Percentiles rank a stretch among this genome's conserved stretches.
Conservation (phyloP, 306 rosid species). For the Fragaria iinumae region DNA sequence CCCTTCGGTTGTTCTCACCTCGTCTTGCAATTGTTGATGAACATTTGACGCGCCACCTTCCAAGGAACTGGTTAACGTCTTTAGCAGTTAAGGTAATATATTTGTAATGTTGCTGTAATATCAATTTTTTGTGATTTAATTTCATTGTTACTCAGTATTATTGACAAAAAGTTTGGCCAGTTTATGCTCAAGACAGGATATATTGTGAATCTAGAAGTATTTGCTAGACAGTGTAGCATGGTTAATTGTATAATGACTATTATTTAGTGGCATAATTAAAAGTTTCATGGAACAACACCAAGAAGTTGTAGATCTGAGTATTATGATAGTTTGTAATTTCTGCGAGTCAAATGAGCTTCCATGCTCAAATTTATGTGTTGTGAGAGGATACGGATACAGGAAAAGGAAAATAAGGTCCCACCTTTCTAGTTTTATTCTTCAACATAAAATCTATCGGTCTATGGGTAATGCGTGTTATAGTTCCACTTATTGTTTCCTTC, state of each 20-base stretch:
- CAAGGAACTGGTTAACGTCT: conserved; percentile 82
- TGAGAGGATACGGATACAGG: neutral
- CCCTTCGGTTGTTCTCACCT: conserved; percentile 88
- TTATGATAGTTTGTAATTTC: neutral
- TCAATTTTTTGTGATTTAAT: conserved; percentile 8
- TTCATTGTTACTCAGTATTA: neutral
- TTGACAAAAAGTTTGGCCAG: neutral
- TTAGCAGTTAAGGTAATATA: conserved; percentile 62
- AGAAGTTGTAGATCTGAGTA: neutral
- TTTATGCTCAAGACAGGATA: neutral
- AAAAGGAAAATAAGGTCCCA: neutral
- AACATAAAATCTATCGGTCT: neutral
- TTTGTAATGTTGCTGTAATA: neutral
- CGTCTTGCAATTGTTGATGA: conserved; percentile 94
- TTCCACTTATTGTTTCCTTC: neutral
- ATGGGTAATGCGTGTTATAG: neutral
- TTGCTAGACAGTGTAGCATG: neutral
- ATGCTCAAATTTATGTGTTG: neutral
- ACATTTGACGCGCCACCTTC: conserved; percentile 83
- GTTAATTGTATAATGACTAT: neutral
- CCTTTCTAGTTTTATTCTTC: neutral
- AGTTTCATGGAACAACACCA: neutral
- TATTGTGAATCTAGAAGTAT: neutral
- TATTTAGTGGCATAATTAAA: neutral
- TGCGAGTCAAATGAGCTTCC: neutral